Evolutionary conservation across 108 stramenopile genomes (phyloP).

Genomic region (Mediolabrus comicus): DNA sequence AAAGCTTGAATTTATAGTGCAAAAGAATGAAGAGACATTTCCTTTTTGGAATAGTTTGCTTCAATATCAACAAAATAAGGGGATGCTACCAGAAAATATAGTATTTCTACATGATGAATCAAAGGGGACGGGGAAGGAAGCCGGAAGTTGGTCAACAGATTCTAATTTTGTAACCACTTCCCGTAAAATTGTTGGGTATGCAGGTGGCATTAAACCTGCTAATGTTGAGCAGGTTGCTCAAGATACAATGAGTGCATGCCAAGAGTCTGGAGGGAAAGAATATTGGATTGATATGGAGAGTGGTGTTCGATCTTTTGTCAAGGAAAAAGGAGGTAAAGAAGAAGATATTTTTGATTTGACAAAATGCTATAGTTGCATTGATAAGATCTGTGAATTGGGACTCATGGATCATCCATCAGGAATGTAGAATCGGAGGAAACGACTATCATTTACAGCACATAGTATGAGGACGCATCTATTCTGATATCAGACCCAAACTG

Average conservation of each 20-base stretch:
- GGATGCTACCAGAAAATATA: conserved; percentile 54
- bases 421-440: background rate
- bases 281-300: conserved; percentile 95
- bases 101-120: conserved; percentile 84
- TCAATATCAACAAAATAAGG: conserved; percentile 6
- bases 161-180: conserved; percentile 25
- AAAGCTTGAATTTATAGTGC: conserved; percentile 87
- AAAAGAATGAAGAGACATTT: conserved; percentile 88
- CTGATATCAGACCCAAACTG: conserved; percentile 4
- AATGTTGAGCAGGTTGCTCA: conserved; percentile 64
- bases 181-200: conserved; percentile 71
- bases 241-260: conserved; percentile 36
- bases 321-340: conserved; percentile 13
- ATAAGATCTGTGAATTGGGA: conserved; percentile 55
- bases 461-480: background rate
- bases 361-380: conserved; percentile 74
- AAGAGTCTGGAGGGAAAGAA: conserved; percentile 30
- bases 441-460: background rate
- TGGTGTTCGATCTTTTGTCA: conserved; percentile 44
- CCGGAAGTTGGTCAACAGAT: conserved; percentile 50
- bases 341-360: conserved; percentile 77
- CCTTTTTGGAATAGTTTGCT: conserved; percentile 77
- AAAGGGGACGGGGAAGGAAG: conserved; percentile 76
- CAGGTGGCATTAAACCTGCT: conserved; percentile 88
- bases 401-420: conserved; percentile 43